These are phyloP conservation scores for Turritis glabra DNA, from an alignment of 345 rosid genomes.

Conservation along the genomic window DNA sequence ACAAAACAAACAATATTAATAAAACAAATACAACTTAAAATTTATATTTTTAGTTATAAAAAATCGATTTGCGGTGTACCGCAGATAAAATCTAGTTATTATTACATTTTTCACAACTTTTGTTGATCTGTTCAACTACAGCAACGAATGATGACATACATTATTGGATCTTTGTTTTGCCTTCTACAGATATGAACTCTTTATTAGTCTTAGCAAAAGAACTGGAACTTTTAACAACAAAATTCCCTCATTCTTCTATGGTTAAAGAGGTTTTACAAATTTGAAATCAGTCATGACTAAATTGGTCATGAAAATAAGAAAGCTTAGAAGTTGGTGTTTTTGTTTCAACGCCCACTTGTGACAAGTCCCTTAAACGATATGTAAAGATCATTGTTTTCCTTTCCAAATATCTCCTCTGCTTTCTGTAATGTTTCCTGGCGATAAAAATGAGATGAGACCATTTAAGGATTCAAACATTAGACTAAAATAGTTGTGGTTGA, in stretches of 20 bases:
- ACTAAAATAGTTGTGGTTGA: background rate
- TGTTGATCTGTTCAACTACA: background rate
- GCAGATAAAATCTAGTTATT: too few relatives aligned
- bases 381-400: conserved; percentile 81
- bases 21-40: too few relatives aligned
- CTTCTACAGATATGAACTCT: background rate
- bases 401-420: conserved; percentile 90
- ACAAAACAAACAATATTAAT: too few relatives aligned
- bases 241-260: background rate
- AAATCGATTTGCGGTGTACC: too few relatives aligned
- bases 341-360: conserved; percentile 49
- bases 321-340: background rate
- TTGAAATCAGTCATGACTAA: background rate
- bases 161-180: background rate
- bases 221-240: background rate
- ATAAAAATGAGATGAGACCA: background rate
- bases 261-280: background rate
- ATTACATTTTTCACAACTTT: background rate
- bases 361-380: conserved; percentile 82
- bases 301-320: background rate
- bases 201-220: background rate
- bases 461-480: background rate
- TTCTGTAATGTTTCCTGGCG: conserved; percentile 83
- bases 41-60: too few relatives aligned
- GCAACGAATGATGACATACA: background rate